phyloP scores from a whole-genome alignment of 805 yeast species.

The Hanseniaspora mollemarum region DNA sequence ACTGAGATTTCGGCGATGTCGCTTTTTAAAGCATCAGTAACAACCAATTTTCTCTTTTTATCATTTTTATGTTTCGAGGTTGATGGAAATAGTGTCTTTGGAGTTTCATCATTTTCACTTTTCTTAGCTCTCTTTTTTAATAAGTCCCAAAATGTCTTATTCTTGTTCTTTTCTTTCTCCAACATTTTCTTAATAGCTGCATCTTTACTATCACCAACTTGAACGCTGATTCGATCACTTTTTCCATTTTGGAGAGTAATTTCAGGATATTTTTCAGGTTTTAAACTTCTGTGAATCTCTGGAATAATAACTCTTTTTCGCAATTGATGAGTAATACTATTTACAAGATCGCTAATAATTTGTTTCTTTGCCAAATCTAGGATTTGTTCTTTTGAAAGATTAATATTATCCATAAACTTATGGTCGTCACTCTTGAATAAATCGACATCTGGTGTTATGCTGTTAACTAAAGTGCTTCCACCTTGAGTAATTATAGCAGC shows the following conservation, averaged over 20 bases:
- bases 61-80: not conserved
- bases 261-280: constrained; percentile 11
- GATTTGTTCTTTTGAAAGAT: not conserved
- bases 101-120: not conserved
- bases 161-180: not conserved
- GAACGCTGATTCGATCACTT: not conserved
- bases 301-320: constrained; percentile 11
- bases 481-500: not conserved
- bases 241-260: constrained; percentile 12
- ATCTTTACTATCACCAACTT: not conserved
- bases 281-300: not conserved
- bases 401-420: not conserved
- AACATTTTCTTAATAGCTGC: not conserved
- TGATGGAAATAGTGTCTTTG: no score
- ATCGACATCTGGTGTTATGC: not conserved
- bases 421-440: not conserved
- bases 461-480: not conserved
- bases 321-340: not conserved
- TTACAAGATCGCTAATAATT: constrained; percentile 2
- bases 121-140: not conserved
- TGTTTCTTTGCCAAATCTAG: not conserved
- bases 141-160: constrained; percentile 14
- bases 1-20: not conserved
- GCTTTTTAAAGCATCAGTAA: not conserved
- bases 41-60: constrained; percentile 3